Conservation (phyloP, 140 eudicot genomes). For the Anethum foeniculum region DNA sequence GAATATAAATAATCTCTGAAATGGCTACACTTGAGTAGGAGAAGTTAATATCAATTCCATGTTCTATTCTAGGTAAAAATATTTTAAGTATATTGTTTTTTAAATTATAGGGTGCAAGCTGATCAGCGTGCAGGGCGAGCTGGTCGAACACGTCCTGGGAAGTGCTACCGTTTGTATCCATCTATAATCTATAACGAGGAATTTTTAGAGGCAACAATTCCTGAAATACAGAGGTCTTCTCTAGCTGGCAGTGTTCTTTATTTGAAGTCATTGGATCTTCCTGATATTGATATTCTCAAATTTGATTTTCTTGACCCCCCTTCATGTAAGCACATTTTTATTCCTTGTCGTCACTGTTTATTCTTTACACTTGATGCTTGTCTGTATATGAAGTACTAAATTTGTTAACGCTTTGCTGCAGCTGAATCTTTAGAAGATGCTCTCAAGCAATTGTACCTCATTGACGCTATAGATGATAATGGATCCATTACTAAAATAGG, state of each 20-base stretch:
- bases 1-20: background rate
- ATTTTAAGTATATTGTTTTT: background rate
- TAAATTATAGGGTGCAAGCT: slow-evolving; percentile 73
- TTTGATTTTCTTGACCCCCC: slow-evolving; percentile 96
- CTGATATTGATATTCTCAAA: slow-evolving; percentile 91
- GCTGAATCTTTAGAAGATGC: slow-evolving; percentile 91
- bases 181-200: slow-evolving; percentile 66
- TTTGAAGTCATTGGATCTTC: slow-evolving; percentile 86
- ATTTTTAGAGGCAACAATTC: slow-evolving; percentile 78
- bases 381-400: background rate
- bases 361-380: background rate
- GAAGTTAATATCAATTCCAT: background rate
- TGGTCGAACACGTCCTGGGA: slow-evolving; percentile 97
- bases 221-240: slow-evolving; percentile 95
- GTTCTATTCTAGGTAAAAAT: background rate
- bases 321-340: slow-evolving; percentile 41
- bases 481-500: slow-evolving; percentile 75
- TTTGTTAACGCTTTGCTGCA: slow-evolving; percentile 32
- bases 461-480: slow-evolving; percentile 88
- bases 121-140: slow-evolving; percentile 99
- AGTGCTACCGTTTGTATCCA: slow-evolving; percentile 83
- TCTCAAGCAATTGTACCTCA: slow-evolving; percentile 77
- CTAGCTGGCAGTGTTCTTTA: slow-evolving; percentile 96
- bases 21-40: background rate
- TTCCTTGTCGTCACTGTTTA: background rate